phyloP scores from a whole-genome alignment of 768 basidiomycete species.

The Suillus plorans region DNA sequence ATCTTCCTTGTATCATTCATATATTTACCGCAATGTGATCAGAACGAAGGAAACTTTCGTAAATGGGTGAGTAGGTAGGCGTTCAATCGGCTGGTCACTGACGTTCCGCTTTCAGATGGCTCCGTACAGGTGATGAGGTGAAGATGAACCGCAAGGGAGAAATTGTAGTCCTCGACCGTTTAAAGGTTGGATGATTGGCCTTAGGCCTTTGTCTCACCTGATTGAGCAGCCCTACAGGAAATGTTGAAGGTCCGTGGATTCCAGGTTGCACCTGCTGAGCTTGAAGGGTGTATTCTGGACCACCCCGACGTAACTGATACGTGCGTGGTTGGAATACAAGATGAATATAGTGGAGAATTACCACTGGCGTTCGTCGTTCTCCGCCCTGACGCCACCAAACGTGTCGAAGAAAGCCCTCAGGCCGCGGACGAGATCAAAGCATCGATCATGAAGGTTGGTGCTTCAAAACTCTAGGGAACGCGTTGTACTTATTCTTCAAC shows the following conservation, averaged over 20 bases:
- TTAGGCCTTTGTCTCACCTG: background rate
- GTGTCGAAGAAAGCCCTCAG: conserved; percentile 32
- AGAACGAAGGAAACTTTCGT: conserved; percentile 67
- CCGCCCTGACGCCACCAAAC: conserved; percentile 35
- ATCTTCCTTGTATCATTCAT: background rate
- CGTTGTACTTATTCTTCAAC: background rate
- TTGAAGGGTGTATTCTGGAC: conserved; percentile 62
- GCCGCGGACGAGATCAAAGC: conserved; percentile 34
- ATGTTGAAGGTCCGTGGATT: conserved; percentile 64
- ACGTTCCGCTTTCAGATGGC: conserved; percentile 45
- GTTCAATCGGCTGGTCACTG: background rate
- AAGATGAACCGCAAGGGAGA: conserved; percentile 59
- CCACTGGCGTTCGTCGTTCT: conserved; percentile 72
- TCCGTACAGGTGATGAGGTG: conserved; percentile 73
- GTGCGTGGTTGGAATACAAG: conserved; percentile 65
- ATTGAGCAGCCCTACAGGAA: conserved; percentile 43
- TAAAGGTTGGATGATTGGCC: conserved; percentile 51
- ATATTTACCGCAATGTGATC: conserved; percentile 13
- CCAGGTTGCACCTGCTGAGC: conserved; percentile 64
- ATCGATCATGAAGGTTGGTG: conserved; percentile 54
- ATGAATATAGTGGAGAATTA: conserved; percentile 76
- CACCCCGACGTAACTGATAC: conserved; percentile 61
- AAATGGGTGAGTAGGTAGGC: conserved; percentile 34
- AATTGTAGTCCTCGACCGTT: conserved; percentile 68
- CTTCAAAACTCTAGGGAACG: background rate